Percentiles rank a stretch among this genome's conserved stretches.
phyloP scores from a whole-genome alignment of 352 stramenopile species.

The Pythium rishiriense region DNA sequence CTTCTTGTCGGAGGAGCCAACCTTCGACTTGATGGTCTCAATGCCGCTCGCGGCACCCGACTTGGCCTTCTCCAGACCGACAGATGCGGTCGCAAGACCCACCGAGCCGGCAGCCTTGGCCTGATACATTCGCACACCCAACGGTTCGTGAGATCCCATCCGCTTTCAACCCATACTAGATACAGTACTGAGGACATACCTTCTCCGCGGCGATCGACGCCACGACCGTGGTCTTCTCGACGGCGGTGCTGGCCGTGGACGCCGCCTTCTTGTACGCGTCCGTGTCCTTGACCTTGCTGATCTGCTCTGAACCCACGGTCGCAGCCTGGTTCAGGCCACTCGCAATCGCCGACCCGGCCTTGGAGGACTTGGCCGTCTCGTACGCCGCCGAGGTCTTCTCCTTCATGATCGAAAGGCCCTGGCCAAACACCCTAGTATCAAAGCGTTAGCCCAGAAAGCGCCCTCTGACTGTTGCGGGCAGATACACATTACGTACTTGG shows the following conservation, averaged over 20 bases:
- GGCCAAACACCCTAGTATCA: slow-evolving; percentile 55
- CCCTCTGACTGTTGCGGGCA: too few species aligned
- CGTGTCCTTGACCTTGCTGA: slow-evolving; percentile 81
- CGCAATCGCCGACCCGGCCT: slow-evolving; percentile 66
- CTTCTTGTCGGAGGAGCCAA: slow-evolving; percentile 58
- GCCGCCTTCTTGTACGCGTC: slow-evolving; percentile 86
- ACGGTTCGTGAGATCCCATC: too few species aligned
- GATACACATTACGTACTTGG: slow-evolving; percentile 78
- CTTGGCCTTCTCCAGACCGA: slow-evolving; percentile 82
- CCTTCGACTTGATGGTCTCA: slow-evolving; percentile 82
- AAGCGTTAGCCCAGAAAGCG: too few species aligned
- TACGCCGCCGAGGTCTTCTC: slow-evolving; percentile 73
- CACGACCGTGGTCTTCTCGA: slow-evolving; percentile 64
- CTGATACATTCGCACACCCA: slow-evolving; percentile 22
- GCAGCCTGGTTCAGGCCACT: slow-evolving; percentile 65
- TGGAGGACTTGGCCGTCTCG: slow-evolving; percentile 78
- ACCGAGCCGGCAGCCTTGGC: slow-evolving; percentile 63
- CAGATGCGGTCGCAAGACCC: slow-evolving; percentile 56
- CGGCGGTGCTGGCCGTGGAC: slow-evolving; percentile 50
- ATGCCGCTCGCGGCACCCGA: slow-evolving; percentile 59
- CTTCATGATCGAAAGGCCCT: slow-evolving; percentile 66
- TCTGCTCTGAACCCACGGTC: slow-evolving; percentile 65
- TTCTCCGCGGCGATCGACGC: slow-evolving; percentile 72
- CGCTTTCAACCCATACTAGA: background rate
- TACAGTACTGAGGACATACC: slow-evolving; percentile 28